phyloP scores from a whole-genome alignment of 352 stramenopile genomes.

The Pythium vanterpoolii region DNA sequence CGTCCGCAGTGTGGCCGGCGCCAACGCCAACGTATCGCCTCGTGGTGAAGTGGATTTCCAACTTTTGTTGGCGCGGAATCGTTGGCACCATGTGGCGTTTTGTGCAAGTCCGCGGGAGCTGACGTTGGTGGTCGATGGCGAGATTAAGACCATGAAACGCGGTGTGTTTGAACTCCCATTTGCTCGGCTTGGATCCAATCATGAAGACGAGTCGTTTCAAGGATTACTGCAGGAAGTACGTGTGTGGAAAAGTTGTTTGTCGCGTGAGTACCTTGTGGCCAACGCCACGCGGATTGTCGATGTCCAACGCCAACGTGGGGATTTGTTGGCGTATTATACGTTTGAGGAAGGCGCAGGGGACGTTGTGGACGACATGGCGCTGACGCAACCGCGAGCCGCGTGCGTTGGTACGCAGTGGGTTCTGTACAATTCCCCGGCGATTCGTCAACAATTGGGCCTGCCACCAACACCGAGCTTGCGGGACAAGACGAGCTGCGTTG shows the following conservation, averaged over 20 bases:
- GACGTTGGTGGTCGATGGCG: conserved; percentile 46
- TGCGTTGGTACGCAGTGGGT: conserved; percentile 46
- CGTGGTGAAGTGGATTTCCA: conserved; percentile 53
- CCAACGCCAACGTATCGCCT: neutral
- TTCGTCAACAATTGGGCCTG: conserved; percentile 44
- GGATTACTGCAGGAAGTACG: conserved; percentile 63
- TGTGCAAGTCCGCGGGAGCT: conserved; percentile 46
- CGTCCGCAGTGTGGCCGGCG: conserved; percentile 21
- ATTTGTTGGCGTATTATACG: conserved; percentile 63
- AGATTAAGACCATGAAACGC: conserved; percentile 33
- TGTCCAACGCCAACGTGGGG: conserved; percentile 13
- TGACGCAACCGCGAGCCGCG: conserved; percentile 41
- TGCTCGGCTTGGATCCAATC: conserved; percentile 36
- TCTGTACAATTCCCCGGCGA: conserved; percentile 42
- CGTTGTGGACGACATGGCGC: conserved; percentile 72
- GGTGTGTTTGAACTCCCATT: conserved; percentile 62
- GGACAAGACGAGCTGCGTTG: conserved; percentile 56
- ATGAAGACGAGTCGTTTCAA: conserved; percentile 49
- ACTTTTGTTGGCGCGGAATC: conserved; percentile 33
- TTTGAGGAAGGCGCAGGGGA: conserved; percentile 72
- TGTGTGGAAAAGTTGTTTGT: conserved; percentile 53
- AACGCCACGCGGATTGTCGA: conserved; percentile 36
- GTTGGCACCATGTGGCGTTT: conserved; percentile 65
- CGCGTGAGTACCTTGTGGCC: conserved; percentile 32
- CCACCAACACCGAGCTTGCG: conserved; percentile 60